phyloP scores from a whole-genome alignment of 805 yeast genomes.

The Ogataea nitratoaversa region DNA sequence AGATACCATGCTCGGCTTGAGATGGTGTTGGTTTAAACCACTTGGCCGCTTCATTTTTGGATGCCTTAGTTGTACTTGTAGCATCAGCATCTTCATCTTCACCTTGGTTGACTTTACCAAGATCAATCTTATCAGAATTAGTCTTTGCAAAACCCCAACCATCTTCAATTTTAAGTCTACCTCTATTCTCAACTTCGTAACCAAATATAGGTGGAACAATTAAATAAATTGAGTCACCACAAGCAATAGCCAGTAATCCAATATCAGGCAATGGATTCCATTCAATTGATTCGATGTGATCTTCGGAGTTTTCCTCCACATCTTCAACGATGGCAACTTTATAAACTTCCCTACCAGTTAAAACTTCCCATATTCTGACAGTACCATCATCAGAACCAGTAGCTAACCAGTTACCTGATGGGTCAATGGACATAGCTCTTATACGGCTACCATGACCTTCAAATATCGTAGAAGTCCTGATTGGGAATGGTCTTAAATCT shows the following conservation, averaged over 20 bases:
- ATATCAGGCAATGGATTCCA: slow-evolving; percentile 82
- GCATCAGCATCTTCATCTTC: slow-evolving; percentile 36
- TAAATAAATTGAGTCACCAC: slow-evolving; percentile 74
- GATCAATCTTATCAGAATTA: slow-evolving; percentile 24
- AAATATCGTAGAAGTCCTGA: slow-evolving; percentile 76
- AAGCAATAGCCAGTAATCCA: slow-evolving; percentile 81
- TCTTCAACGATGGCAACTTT: slow-evolving; percentile 45
- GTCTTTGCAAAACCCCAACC: slow-evolving; percentile 82
- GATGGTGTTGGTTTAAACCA: slow-evolving; percentile 79
- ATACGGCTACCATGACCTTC: slow-evolving; percentile 82
- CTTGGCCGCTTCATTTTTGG: slow-evolving; percentile 55
- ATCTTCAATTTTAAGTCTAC: slow-evolving; percentile 72
- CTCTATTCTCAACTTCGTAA: slow-evolving; percentile 75
- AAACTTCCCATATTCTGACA: slow-evolving; percentile 92
- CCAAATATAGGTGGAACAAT: slow-evolving; percentile 91
- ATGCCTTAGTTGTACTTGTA: slow-evolving; percentile 17
- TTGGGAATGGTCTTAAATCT: slow-evolving; percentile 96
- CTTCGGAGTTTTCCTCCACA: slow-evolving; percentile 56
- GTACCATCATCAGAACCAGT: slow-evolving; percentile 98
- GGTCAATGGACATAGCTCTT: slow-evolving; percentile 79
- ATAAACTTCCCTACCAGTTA: slow-evolving; percentile 92
- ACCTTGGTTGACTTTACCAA: slow-evolving; percentile 33
- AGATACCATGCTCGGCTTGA: slow-evolving; percentile 60
- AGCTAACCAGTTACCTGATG: slow-evolving; percentile 90
- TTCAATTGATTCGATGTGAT: slow-evolving; percentile 72